These are phyloP conservation scores for Naganishia friedmannii DNA, from an alignment of 768 basidiomycete genomes.

Conservation along the genomic window DNA sequence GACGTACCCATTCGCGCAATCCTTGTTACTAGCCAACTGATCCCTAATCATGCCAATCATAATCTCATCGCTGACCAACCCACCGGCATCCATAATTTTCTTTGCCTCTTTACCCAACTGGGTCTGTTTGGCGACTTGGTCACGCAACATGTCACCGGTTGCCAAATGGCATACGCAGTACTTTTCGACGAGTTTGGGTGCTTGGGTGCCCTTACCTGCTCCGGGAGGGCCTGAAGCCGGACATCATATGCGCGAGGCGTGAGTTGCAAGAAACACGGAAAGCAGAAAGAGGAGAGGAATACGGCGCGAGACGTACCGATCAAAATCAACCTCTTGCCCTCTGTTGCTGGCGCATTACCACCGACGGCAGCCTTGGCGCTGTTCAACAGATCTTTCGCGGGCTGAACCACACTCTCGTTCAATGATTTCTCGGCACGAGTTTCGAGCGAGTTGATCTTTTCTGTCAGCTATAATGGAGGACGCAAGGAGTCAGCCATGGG, in stretches of 20 bases:
- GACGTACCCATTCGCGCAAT: conserved; percentile 93
- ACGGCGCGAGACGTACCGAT: conserved; percentile 61
- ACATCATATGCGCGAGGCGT: too few species aligned
- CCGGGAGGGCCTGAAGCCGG: conserved; percentile 67
- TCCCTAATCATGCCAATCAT: conserved; percentile 97
- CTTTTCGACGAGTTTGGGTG: conserved; percentile 82
- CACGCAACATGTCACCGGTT: conserved; percentile 97
- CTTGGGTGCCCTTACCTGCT: conserved; percentile 98
- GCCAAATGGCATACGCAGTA: conserved; percentile 98
- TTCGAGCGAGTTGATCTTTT: conserved; percentile 82
- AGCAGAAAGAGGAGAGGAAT: neutral
- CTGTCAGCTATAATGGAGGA: conserved; percentile 60
- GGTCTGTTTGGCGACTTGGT: conserved; percentile 84
- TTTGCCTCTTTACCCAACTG: conserved; percentile 85
- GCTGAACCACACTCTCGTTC: conserved; percentile 38
- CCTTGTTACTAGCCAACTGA: conserved; percentile 86
- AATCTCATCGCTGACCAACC: conserved; percentile 92
- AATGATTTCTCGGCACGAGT: conserved; percentile 54
- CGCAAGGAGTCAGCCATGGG: neutral
- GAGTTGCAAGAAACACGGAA: neutral
- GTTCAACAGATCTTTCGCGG: conserved; percentile 35
- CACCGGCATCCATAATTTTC: conserved; percentile 95
- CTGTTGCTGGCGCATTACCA: conserved; percentile 51
- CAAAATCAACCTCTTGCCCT: conserved; percentile 68
- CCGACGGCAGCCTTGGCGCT: conserved; percentile 56